phyloP scores from a whole-genome alignment of 2,329 filamentous ascomycete genomes.

The Aspergillaceae sp. region DNA sequence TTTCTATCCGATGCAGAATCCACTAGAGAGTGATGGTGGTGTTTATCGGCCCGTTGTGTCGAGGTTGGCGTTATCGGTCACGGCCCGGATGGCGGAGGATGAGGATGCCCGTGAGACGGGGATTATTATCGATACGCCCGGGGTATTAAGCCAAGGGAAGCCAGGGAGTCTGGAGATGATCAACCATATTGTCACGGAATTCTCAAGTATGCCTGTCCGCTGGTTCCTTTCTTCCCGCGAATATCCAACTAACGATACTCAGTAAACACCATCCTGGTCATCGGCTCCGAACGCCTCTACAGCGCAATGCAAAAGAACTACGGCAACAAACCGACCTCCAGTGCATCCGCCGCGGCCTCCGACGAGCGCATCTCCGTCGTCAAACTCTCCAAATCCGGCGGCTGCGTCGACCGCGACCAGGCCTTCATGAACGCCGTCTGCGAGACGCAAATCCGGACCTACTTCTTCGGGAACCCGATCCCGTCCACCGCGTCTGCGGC shows the following conservation, averaged over 20 bases:
- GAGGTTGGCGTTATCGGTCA: constrained; percentile 68
- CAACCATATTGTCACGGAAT: constrained; percentile 66
- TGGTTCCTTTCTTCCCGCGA: background rate
- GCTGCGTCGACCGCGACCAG: constrained; percentile 68
- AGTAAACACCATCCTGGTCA: constrained; percentile 71
- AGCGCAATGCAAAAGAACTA: constrained; percentile 67
- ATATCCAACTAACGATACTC: constrained; percentile 10
- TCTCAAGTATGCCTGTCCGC: constrained; percentile 45
- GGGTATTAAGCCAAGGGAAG: constrained; percentile 57
- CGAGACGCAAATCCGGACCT: constrained; percentile 74
- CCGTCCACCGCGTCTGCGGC: constrained; percentile 30
- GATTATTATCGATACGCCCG: constrained; percentile 77
- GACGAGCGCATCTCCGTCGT: constrained; percentile 68
- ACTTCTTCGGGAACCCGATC: constrained; percentile 75
- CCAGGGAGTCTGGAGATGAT: constrained; percentile 64
- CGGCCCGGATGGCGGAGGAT: constrained; percentile 69
- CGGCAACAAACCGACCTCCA: constrained; percentile 40
- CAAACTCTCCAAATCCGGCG: constrained; percentile 73
- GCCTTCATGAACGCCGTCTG: constrained; percentile 63
- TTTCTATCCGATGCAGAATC: constrained; percentile 66
- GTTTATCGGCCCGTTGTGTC: constrained; percentile 68
- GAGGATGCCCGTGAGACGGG: constrained; percentile 61
- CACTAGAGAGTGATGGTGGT: constrained; percentile 59
- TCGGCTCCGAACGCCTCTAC: constrained; percentile 70
- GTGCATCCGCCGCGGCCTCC: constrained; percentile 35